These are phyloP conservation scores for Nakataea oryzae DNA, from an alignment of 2,329 filamentous ascomycete species.

Conservation along the genomic window DNA sequence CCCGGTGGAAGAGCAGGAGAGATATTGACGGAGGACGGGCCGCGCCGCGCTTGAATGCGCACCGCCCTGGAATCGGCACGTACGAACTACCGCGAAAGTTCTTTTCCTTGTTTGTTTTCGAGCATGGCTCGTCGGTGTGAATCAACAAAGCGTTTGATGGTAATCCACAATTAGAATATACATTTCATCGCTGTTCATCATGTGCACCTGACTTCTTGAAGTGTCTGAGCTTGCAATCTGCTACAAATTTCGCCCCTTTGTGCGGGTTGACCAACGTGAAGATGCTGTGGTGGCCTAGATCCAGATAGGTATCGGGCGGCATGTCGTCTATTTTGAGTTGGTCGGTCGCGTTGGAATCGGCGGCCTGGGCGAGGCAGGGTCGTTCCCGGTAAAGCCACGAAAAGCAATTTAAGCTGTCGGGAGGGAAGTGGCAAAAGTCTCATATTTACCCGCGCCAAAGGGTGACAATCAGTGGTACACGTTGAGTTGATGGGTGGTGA, in stretches of 20 bases:
- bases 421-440: background rate
- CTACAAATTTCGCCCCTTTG: no score
- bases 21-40: no score
- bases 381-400: background rate
- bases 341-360: no score
- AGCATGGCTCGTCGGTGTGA: background rate
- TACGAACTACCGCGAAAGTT: background rate
- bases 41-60: background rate
- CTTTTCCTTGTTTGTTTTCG: background rate
- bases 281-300: no score
- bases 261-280: no score
- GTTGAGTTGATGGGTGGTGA: no score
- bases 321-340: background rate
- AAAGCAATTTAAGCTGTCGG: background rate
- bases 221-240: no score
- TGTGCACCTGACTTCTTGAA: background rate
- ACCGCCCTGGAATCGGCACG: background rate
- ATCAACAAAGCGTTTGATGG: background rate
- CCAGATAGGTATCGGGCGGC: background rate
- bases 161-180: background rate
- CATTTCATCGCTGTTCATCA: background rate
- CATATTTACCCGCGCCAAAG: background rate
- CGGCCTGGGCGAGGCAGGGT: background rate
- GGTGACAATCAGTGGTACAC: background rate
- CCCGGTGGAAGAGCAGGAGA: no score